Conservation (phyloP, 2,329 filamentous ascomycete species). For the Sodiomyces alkalinus region DNA sequence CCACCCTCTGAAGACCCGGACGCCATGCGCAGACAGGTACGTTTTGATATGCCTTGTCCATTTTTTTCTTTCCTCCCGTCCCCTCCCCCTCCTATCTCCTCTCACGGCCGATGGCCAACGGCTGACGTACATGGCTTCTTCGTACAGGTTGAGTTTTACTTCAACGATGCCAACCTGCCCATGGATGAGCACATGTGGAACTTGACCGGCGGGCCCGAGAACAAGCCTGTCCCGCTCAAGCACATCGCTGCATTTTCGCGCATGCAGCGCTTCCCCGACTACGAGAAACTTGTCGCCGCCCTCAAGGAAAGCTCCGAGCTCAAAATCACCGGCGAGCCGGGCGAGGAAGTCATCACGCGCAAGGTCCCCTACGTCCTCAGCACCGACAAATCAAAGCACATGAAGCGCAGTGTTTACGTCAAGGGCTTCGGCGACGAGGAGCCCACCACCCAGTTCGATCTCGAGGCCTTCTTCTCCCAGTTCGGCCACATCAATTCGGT, state of each 20-base stretch:
- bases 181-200: conserved; percentile 79
- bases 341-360: conserved; percentile 58
- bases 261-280: conserved; percentile 89
- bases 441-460: conserved; percentile 77
- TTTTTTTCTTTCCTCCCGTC: background rate
- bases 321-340: conserved; percentile 58
- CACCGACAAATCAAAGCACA: conserved; percentile 47
- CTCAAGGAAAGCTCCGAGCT: conserved; percentile 64
- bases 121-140: too few species aligned
- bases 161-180: conserved; percentile 79
- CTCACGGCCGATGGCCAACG: background rate
- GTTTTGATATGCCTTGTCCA: too few species aligned
- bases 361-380: conserved; percentile 52
- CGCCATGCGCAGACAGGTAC: conserved; percentile 72
- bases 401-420: conserved; percentile 68
- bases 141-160: conserved; percentile 81
- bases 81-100: background rate
- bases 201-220: conserved; percentile 60
- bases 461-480: conserved; percentile 79
- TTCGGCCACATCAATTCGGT: conserved; percentile 70
- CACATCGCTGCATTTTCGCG: conserved; percentile 80
- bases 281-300: conserved; percentile 67
- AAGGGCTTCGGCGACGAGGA: conserved; percentile 87
- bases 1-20: conserved; percentile 61
- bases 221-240: conserved; percentile 67